These are phyloP conservation scores for Kodamaea kakaduensis DNA, from an alignment of 805 yeast species.

Conservation along the genomic window DNA sequence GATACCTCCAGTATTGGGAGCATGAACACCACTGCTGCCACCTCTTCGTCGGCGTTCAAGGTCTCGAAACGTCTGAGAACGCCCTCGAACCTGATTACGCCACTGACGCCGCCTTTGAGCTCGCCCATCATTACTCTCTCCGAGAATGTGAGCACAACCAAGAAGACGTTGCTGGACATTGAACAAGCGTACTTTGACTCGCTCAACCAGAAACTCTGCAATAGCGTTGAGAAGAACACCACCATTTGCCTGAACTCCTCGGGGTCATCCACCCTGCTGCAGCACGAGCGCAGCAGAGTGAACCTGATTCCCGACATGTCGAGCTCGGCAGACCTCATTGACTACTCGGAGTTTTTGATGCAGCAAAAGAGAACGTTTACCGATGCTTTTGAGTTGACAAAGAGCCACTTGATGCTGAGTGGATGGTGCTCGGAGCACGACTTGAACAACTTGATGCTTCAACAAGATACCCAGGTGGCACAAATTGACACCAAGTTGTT, in stretches of 20 bases:
- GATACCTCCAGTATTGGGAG: conserved; percentile 9
- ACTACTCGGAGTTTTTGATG: conserved; percentile 29
- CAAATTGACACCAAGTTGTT: conserved; percentile 37
- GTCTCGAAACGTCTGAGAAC: conserved; percentile 17
- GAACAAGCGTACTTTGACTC: conserved; percentile 36
- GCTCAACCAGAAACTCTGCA: conserved; percentile 12
- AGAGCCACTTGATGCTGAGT: conserved; percentile 26
- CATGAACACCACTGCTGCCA: conserved; percentile 8
- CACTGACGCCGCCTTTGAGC: conserved; percentile 31
- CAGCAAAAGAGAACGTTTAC: conserved; percentile 31
- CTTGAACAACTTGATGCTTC: conserved; percentile 36
- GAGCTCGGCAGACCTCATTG: conserved; percentile 24
- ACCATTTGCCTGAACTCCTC: conserved; percentile 7
- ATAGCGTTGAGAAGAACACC: conserved; percentile 3
- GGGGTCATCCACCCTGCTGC: neutral
- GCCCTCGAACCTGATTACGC: conserved; percentile 22
- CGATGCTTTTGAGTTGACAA: conserved; percentile 33
- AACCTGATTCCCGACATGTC: conserved; percentile 21
- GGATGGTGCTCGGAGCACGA: conserved; percentile 45
- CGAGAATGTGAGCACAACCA: conserved; percentile 29
- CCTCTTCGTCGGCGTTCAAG: conserved; percentile 7
- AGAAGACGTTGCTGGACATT: conserved; percentile 25
- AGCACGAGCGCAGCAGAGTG: conserved; percentile 8
- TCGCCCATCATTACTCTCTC: conserved; percentile 39
- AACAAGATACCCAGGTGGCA: conserved; percentile 33